These are phyloP conservation scores for Neurospora sublineolata DNA, from an alignment of 495 filamentous ascomycete species.

Conservation along the genomic window DNA sequence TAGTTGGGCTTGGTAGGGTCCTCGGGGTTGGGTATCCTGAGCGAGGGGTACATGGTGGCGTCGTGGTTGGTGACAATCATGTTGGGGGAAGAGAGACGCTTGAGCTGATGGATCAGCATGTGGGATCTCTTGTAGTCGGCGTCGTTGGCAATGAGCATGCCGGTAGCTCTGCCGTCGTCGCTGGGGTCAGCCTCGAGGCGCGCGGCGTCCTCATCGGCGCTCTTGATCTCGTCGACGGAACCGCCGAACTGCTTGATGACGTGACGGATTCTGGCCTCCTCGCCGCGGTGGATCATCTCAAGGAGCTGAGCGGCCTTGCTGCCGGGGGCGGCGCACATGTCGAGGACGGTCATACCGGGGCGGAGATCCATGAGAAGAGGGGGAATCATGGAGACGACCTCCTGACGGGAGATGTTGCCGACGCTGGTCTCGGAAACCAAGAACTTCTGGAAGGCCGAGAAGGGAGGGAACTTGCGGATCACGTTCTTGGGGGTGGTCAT, in stretches of 20 bases:
- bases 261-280: conserved; percentile 68
- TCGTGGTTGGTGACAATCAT: conserved; percentile 97
- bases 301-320: conserved; percentile 94
- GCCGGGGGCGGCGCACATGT: conserved; percentile 92
- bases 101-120: conserved; percentile 95
- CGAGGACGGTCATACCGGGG: conserved; percentile 83
- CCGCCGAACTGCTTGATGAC: conserved; percentile 43
- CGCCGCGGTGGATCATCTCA: conserved; percentile 84
- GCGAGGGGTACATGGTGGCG: conserved; percentile 87
- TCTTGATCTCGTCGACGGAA: conserved; percentile 33
- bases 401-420: conserved; percentile 93
- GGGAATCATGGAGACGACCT: conserved; percentile 97
- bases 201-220: conserved; percentile 39
- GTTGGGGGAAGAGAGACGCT: conserved; percentile 91
- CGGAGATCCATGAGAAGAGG: conserved; percentile 83
- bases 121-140: conserved; percentile 89
- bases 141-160: conserved; percentile 89
- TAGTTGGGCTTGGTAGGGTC: conserved; percentile 51
- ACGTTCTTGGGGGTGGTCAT: conserved; percentile 96
- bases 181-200: conserved; percentile 43
- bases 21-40: conserved; percentile 53
- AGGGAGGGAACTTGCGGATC: conserved; percentile 80
- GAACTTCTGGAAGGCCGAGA: conserved; percentile 92
- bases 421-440: conserved; percentile 94
- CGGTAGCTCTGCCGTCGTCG: conserved; percentile 80